A percentile compares a stretch with the other conserved stretches of the same genome.
Conservation (phyloP, 331 rosid genomes). For the Malus hybrid region DNA sequence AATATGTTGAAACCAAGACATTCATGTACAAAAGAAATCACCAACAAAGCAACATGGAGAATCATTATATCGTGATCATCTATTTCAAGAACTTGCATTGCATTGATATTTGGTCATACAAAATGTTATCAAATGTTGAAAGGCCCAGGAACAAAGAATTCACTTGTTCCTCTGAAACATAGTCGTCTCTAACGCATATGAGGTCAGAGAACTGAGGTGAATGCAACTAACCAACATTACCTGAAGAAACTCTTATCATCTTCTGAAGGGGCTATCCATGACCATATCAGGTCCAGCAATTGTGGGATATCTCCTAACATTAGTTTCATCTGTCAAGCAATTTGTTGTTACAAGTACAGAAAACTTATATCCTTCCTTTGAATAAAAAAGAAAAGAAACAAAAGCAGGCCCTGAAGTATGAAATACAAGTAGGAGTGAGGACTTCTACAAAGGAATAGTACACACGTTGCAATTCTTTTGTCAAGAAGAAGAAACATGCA, state of each 20-base stretch:
- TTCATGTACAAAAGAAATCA: not conserved
- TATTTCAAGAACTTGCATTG: not conserved
- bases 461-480: not conserved
- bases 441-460: not conserved
- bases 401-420: not conserved
- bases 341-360: not conserved
- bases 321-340: constrained; percentile 61
- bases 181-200: not conserved
- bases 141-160: not conserved
- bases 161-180: not conserved
- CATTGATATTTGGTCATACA: not conserved
- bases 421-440: not conserved
- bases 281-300: constrained; percentile 89
- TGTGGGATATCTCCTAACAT: constrained; percentile 89
- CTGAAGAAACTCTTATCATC: constrained; percentile 67
- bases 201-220: constrained; percentile 5
- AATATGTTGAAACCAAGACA: not conserved
- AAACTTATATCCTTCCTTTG: not conserved
- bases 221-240: constrained; percentile 30
- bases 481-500: not conserved
- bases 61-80: not conserved
- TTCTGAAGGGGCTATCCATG: constrained; percentile 92
- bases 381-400: not conserved
- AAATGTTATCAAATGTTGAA: not conserved
- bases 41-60: not conserved